Conservation (phyloP, 768 basidiomycete genomes). For the Hericium alpestre region DNA sequence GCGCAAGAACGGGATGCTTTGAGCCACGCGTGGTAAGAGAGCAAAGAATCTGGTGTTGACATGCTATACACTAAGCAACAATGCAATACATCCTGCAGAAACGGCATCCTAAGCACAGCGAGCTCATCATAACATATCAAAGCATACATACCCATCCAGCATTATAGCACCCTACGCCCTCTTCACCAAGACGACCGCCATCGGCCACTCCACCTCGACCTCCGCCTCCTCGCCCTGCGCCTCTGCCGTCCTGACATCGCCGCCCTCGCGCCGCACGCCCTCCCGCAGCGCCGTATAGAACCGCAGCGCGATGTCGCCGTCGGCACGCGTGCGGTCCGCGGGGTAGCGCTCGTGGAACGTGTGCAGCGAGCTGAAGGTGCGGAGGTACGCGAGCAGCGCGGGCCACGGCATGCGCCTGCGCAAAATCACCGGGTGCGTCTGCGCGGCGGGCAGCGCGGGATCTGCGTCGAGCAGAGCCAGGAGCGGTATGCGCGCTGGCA, state of each 20-base stretch:
- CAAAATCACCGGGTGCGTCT: slow-evolving; percentile 39
- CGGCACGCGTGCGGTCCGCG: slow-evolving; percentile 35
- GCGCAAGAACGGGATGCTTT: too few relatives aligned
- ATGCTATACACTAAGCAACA: too few relatives aligned
- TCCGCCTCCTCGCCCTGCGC: slow-evolving; percentile 15
- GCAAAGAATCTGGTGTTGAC: too few relatives aligned
- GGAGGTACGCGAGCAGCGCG: slow-evolving; percentile 55
- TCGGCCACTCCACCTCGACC: slow-evolving; percentile 31
- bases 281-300: slow-evolving; percentile 48
- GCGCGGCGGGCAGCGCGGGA: slow-evolving; percentile 31
- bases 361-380: slow-evolving; percentile 62
- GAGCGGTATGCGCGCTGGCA: slow-evolving; percentile 63
- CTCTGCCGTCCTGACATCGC: slow-evolving; percentile 13
- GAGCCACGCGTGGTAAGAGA: too few relatives aligned
- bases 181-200: slow-evolving; percentile 18
- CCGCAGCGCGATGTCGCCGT: slow-evolving; percentile 55
- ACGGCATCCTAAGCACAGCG: too few relatives aligned
- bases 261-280: neutral
- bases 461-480: slow-evolving; percentile 68
- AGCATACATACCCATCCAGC: too few relatives aligned
- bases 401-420: slow-evolving; percentile 52
- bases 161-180: neutral
- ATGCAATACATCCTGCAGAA: too few relatives aligned
- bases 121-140: too few relatives aligned
- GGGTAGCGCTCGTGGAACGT: slow-evolving; percentile 56